These are phyloP conservation scores for Colletotrichum trifolii DNA, from an alignment of 2,329 filamentous ascomycete genomes.

Conservation along the genomic window DNA sequence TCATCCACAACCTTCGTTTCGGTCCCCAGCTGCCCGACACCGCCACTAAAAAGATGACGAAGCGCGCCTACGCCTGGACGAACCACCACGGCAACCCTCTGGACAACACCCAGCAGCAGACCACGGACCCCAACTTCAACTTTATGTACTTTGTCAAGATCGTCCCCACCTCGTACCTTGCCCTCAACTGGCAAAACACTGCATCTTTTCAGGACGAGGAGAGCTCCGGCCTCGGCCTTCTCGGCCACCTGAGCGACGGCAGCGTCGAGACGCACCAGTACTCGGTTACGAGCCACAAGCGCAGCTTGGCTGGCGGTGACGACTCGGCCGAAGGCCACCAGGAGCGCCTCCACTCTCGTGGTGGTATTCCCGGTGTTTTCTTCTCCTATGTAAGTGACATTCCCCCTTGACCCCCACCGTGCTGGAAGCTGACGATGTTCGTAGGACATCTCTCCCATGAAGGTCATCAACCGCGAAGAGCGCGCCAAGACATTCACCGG, in stretches of 20 bases:
- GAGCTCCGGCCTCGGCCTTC: slow-evolving; percentile 72
- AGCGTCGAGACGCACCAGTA: slow-evolving; percentile 99
- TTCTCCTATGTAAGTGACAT: slow-evolving; percentile 86
- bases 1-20: slow-evolving; percentile 89
- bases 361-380: slow-evolving; percentile 97
- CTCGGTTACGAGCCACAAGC: slow-evolving; percentile 95
- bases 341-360: slow-evolving; percentile 87
- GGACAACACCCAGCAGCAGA: slow-evolving; percentile 81
- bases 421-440: slow-evolving; percentile 38
- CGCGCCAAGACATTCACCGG: slow-evolving; percentile 89
- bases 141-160: slow-evolving; percentile 99
- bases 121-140: slow-evolving; percentile 87
- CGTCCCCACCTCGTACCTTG: slow-evolving; percentile 93
- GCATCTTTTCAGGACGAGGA: slow-evolving; percentile 57
- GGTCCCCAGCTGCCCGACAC: slow-evolving; percentile 88
- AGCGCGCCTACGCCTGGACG: slow-evolving; percentile 72
- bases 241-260: slow-evolving; percentile 75
- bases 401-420: not conserved
- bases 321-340: slow-evolving; percentile 90
- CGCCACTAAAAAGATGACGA: slow-evolving; percentile 69
- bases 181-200: slow-evolving; percentile 85
- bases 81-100: slow-evolving; percentile 94
- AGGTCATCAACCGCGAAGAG: slow-evolving; percentile 96
- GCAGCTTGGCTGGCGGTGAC: slow-evolving; percentile 84
- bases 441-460: slow-evolving; percentile 98